Evolutionary conservation across 768 basidiomycete species (phyloP).

Genomic region (Gelatoporia subvermispora): DNA sequence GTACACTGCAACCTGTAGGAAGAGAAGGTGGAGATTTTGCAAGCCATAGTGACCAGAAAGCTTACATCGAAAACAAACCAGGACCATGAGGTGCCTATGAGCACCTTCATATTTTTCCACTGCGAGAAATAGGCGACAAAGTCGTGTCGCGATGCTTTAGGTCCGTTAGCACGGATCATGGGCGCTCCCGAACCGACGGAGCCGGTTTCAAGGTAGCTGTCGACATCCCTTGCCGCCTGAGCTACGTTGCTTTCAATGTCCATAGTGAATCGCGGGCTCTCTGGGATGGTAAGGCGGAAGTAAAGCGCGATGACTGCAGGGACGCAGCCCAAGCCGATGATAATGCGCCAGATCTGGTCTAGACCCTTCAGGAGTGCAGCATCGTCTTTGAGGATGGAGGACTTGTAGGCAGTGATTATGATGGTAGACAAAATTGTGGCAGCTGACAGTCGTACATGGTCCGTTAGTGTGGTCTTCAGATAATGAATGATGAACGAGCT

Average conservation of each 20-base stretch:
- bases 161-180: conserved; percentile 44
- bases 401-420: conserved; percentile 66
- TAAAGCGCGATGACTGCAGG: conserved; percentile 41
- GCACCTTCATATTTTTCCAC: conserved; percentile 76
- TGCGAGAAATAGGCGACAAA: conserved; percentile 65
- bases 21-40: neutral
- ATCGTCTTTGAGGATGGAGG: conserved; percentile 41
- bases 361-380: conserved; percentile 41
- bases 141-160: conserved; percentile 39
- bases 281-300: conserved; percentile 44
- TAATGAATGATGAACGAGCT: neutral
- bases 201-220: conserved; percentile 37
- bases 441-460: conserved; percentile 34
- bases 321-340: conserved; percentile 44
- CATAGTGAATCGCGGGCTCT: conserved; percentile 46
- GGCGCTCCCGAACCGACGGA: conserved; percentile 52
- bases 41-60: no score
- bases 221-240: conserved; percentile 37
- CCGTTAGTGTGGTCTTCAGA: conserved; percentile 3
- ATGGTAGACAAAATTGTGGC: conserved; percentile 69
- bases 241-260: conserved; percentile 45
- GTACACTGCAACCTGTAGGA: conserved; percentile 37
- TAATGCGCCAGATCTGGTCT: conserved; percentile 49
- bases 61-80: conserved; percentile 88
- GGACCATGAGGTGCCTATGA: conserved; percentile 75